phyloP scores from a whole-genome alignment of 441 rosid species.

The Eruca vesicaria region DNA sequence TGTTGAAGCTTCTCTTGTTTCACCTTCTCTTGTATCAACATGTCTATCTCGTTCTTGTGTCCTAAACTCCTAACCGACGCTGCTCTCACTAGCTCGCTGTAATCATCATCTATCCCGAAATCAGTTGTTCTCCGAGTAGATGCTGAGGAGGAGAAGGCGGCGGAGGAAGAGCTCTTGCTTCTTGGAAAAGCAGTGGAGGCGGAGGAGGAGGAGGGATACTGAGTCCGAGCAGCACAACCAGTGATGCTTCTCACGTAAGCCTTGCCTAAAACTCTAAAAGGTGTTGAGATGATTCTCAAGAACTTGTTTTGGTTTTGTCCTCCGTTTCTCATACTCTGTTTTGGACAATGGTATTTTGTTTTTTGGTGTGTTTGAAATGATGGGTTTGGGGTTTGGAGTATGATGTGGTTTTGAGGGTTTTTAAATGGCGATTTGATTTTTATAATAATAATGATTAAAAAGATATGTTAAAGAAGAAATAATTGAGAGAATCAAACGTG shows the following conservation, averaged over 20 bases:
- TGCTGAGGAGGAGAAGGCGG: slow-evolving; percentile 37
- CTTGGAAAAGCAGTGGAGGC: slow-evolving; percentile 44
- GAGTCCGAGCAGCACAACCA: slow-evolving; percentile 43
- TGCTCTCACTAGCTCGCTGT: slow-evolving; percentile 66
- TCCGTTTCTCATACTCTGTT: slow-evolving; percentile 40
- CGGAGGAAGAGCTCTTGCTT: slow-evolving; percentile 59
- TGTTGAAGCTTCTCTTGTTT: slow-evolving; percentile 17
- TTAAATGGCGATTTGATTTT: background rate
- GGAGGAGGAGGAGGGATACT: slow-evolving; percentile 21
- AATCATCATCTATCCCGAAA: slow-evolving; percentile 53
- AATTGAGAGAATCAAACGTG: slow-evolving; percentile 38
- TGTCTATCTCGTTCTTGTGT: slow-evolving; percentile 54
- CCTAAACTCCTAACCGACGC: slow-evolving; percentile 68
- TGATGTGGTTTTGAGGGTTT: slow-evolving; percentile 17
- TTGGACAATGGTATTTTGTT: background rate
- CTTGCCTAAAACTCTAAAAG: slow-evolving; percentile 51
- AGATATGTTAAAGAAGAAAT: slow-evolving; percentile 15
- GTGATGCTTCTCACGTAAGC: slow-evolving; percentile 77
- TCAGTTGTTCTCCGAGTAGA: slow-evolving; percentile 25
- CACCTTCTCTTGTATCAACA: slow-evolving; percentile 40
- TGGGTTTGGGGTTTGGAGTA: slow-evolving; percentile 12
- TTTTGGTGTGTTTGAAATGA: background rate
- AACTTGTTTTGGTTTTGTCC: slow-evolving; percentile 45
- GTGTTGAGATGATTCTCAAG: slow-evolving; percentile 48
- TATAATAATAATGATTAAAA: background rate